A percentile compares a stretch with the other conserved stretches of the same genome.
These are phyloP conservation scores for Acanthamoeba quina DNA, from an alignment of 208 protist species.

Conservation along the genomic window DNA sequence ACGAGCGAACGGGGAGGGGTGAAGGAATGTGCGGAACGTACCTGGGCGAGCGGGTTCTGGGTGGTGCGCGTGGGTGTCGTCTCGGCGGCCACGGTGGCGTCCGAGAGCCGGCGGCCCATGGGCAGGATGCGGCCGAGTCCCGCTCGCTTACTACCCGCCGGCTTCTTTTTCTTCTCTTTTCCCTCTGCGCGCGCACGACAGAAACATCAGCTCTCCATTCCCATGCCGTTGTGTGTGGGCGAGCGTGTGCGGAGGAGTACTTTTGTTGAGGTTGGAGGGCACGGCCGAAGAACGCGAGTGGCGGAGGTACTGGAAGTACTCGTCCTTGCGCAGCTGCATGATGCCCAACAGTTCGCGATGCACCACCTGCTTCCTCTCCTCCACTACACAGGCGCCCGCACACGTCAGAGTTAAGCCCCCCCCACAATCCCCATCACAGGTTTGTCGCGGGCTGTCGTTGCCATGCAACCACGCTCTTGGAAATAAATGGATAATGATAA, in stretches of 20 bases:
- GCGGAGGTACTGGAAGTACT: conserved; percentile 60
- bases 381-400: background rate
- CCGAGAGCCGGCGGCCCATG: conserved; percentile 41
- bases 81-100: background rate
- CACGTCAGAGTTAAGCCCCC: background rate
- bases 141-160: background rate
- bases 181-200: background rate
- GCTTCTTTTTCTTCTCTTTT: conserved; percentile 34
- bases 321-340: conserved; percentile 68
- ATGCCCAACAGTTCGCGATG: conserved; percentile 40
- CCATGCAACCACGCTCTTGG: too few species aligned
- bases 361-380: conserved; percentile 54
- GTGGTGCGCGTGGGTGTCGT: background rate
- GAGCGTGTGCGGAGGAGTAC: background rate
- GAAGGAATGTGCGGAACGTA: background rate
- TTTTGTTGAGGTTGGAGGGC: conserved; percentile 41
- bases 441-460: background rate
- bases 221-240: too few species aligned
- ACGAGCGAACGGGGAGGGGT: background rate
- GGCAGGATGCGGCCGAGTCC: conserved; percentile 43
- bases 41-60: conserved; percentile 59
- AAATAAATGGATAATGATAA: too few species aligned
- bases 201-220: background rate
- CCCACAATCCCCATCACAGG: background rate
- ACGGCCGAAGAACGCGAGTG: background rate